Evolutionary conservation across 2,329 filamentous ascomycete species (phyloP), one percentile per base, ranked within the genome.

Genomic region (Diaporthe destruens): DNA sequence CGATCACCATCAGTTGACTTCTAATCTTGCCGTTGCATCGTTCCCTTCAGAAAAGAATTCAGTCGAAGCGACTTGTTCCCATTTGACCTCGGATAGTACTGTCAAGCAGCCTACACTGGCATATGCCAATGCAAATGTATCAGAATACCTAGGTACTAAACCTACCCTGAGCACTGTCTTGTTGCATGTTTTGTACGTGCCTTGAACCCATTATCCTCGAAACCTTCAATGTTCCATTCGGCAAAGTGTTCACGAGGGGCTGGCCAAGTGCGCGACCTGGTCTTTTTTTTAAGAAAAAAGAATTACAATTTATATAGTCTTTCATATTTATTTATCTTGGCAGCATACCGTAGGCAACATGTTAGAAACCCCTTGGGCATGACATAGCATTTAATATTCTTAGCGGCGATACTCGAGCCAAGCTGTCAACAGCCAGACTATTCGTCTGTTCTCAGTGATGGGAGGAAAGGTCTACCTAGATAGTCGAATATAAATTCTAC

Each of bases 401-500:
- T 20, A 3, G 42, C 11, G 56, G 29, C 1, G 36, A 39, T 39
- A 39, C 36, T 14, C 12, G 36, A 39, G 36, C 36, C 36, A 39
- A 39, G 36, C 36, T 39, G 36, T 39, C 36, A 39, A 39, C 4
- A 14, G 12, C 29, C 29, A 65, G 34, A 51, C 9, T 12, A 2
- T 32, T 9, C 49, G 20, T 25, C n/a, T 49, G 9, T 25, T 32
- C 23, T 23, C 20, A 36, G 7, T 12, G 47, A 2, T 51, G 29
- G 29, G 39, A 65, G 8, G 44, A 20, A n/a, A 23, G 23, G 20
- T 49, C 20, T 49, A 49, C 20, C 44, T 49, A 49, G 23, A 49
- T 49, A 49, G 20, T 49, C n/a, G 20, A n/a, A 65, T 51, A 53
- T 18, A 65, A 65, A 11, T 12, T 65, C 61, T 39, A 65, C 61